Evolutionary conservation across 371 early-diverging fungal species (phyloP), one percentile per base, ranked within the genome.

Genomic region (Mucor piriformis): DNA sequence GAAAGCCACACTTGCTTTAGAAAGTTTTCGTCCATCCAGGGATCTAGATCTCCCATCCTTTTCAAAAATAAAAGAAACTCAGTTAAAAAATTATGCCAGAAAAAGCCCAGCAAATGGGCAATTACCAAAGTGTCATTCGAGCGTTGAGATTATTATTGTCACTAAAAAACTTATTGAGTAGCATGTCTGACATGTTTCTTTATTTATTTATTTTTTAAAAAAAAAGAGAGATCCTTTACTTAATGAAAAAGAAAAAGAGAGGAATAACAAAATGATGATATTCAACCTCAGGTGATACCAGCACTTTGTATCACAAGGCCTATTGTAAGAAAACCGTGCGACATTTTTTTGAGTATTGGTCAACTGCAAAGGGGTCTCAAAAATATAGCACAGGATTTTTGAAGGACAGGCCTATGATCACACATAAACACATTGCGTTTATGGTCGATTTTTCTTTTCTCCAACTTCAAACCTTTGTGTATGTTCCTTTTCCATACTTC

Each of bases 11-110:
- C 61, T 64, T 87, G 82, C 20, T 81, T 74, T 47, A 94, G 72
- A 71, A 77, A 92, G 48, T 76, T 78, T 56, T 90, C 93, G 72
- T 89, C 90, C 92, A 92, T 92, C 92, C 94, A 92, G 7, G 84
- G 80, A 57, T 92, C 92, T 18, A 93, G 76, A 56, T 92, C 92
- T 51, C 92, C 92, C 91, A 90, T 90, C 91, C 91, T 79, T 42
- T 18, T 18, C 13, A 40, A 15, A 40, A 40, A 40, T n/a, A 67
- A 24, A 32, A 4, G 25, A 34, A 37, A 34, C 11, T 46, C 21
- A 43, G 24, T 25, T 44, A 10, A 32, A 11, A n/a, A 15, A 18
- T 27, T 54, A 16, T 35, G 32, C 13, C 6, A 29, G 29, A 29
- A 42, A 18, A 42, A 18, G 18, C 7, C 5, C 20, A 18, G 8